These are phyloP conservation scores for Afroboletus lepidellus DNA, from an alignment of 1,284 basidiomycete species.

Conservation along the genomic window DNA sequence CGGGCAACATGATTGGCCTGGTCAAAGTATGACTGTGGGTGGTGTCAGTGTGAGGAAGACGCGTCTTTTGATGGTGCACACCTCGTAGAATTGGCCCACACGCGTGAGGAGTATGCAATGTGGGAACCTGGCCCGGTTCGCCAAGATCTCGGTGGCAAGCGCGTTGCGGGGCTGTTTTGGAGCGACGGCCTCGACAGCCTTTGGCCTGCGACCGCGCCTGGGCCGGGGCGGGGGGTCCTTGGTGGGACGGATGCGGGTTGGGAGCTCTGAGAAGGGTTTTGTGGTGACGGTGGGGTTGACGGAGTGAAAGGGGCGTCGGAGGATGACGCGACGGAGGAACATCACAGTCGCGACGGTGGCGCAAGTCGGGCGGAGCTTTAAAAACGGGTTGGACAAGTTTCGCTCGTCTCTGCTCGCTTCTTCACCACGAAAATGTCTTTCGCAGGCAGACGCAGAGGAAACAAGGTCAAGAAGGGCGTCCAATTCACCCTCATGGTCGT, in stretches of 20 bases:
- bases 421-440: slow-evolving; percentile 63
- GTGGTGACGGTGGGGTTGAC: slow-evolving; percentile 37
- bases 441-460: slow-evolving; percentile 83
- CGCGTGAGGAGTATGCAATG: slow-evolving; percentile 88
- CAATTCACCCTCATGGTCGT: slow-evolving; percentile 96
- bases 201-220: slow-evolving; percentile 25
- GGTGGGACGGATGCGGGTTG: slow-evolving; percentile 35
- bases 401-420: slow-evolving; percentile 27
- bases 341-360: slow-evolving; percentile 35
- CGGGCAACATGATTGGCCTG: slow-evolving; percentile 80
- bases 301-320: slow-evolving; percentile 14
- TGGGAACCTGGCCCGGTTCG: slow-evolving; percentile 76
- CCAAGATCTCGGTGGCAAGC: slow-evolving; percentile 68
- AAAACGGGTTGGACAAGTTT: slow-evolving; percentile 35
- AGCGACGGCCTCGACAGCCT: neutral
- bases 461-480: slow-evolving; percentile 96
- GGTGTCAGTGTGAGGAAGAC: slow-evolving; percentile 7
- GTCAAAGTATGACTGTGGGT: slow-evolving; percentile 82
- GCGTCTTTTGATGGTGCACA: slow-evolving; percentile 33
- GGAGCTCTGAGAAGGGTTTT: slow-evolving; percentile 59
- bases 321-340: slow-evolving; percentile 20
- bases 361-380: slow-evolving; percentile 39
- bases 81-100: slow-evolving; percentile 95
- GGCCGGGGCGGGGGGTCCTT: neutral
- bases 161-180: slow-evolving; percentile 44